Evolutionary conservation across 108 stramenopile genomes (phyloP).

Genomic region (Mayamaea pseudoterrestris): DNA sequence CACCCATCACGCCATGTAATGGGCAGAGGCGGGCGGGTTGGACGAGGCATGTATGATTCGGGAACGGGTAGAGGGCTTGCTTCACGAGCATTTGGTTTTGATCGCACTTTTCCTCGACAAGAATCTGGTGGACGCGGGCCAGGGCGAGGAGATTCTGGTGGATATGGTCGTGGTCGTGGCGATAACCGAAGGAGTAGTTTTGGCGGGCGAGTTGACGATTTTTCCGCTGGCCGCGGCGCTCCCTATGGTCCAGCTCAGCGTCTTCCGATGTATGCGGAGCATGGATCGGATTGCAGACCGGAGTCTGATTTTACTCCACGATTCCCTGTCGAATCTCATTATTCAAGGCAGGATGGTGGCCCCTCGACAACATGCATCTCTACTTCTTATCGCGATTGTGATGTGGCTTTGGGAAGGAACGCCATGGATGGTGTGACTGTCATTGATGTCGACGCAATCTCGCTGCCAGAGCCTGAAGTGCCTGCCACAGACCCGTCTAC

Average conservation of each 20-base stretch:
- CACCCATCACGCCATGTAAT: too few species aligned
- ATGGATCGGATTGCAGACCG: not conserved
- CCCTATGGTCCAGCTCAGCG: not conserved
- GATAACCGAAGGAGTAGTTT: not conserved
- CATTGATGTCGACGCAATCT: not conserved
- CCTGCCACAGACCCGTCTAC: constrained; percentile 1
- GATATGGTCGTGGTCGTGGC: not conserved
- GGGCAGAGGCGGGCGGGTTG: too few species aligned
- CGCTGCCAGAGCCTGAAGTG: not conserved
- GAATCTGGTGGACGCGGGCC: not conserved
- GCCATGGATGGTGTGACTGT: not conserved
- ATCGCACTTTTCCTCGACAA: too few species aligned
- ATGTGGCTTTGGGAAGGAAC: not conserved
- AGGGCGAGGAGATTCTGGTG: not conserved
- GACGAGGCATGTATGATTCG: too few species aligned
- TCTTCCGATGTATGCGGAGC: not conserved
- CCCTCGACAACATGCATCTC: not conserved
- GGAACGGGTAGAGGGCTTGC: too few species aligned
- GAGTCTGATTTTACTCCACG: not conserved
- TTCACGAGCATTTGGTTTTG: too few species aligned
- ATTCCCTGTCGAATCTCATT: not conserved
- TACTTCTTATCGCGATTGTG: not conserved
- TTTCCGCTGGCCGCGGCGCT: not conserved
- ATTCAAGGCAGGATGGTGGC: not conserved
- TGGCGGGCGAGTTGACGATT: not conserved